Evolutionary conservation across 305 asterid species (phyloP), one percentile per base, ranked within the genome.

Genomic region (Striga hermonthica): DNA sequence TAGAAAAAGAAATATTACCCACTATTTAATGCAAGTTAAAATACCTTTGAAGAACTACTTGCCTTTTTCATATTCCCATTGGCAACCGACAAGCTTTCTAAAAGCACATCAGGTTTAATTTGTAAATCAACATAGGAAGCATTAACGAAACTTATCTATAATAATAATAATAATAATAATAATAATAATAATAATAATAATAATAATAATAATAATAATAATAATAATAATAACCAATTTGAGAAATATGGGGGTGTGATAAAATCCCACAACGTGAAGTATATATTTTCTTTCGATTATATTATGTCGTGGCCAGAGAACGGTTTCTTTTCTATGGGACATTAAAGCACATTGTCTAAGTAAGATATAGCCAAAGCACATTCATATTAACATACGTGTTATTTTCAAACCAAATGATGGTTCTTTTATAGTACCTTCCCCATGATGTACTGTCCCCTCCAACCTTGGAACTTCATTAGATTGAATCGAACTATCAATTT

Each of bases 401-500:
- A 43, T 50, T 16, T 28, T 4, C n/a, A 35, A 56, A 49, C 14
- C 16, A 41, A 69, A 22, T n/a, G n/a, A n/a, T 15, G 28, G 62
- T 31, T 38, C 15, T 48, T 50, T 7, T 16, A 58, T 43, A 48
- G 38, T 78, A 83, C 95, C 87, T 84, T 83, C 87, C 71, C 75
- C 83, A 3, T 61, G 58, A 59, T 72, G 75, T 45, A 74, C 79
- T 9, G 71, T 62, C 71, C 50, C 81, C 63, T 80, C 79, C 31
- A 67, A 31, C 9, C 69, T 76, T 22, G 76, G 60, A 69, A 49
- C 55, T 56, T 83, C 87, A 74, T 76, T 84, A 62, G 81, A 72
- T 72, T 86, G 91, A 59, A 76, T 69, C 28, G 95, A 83, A 65
- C 75, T 80, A n/a, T n/a, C 93, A 76, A 89, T 89, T 81, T 89